Conservation (phyloP, 495 filamentous ascomycete species). For the Chaetomidium leptoderma region DNA sequence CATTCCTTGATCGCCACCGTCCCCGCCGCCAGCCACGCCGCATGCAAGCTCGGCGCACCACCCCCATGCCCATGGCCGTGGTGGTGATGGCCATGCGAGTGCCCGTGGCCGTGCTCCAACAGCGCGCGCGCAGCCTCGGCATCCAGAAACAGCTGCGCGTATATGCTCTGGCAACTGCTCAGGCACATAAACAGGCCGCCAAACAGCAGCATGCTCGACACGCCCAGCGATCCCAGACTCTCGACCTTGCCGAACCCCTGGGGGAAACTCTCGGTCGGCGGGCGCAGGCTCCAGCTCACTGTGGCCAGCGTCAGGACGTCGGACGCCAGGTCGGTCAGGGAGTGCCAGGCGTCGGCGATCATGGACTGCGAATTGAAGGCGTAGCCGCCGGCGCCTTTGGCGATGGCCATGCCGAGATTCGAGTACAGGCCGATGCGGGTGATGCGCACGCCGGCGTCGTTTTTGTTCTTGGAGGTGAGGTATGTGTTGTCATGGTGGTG, state of each 20-base stretch:
- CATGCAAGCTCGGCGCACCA: constrained; percentile 76
- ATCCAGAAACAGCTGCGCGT: constrained; percentile 76
- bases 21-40: constrained; percentile 90
- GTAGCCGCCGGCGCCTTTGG: constrained; percentile 88
- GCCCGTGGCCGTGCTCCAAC: constrained; percentile 58
- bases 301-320: constrained; percentile 91
- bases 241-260: constrained; percentile 96
- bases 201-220: constrained; percentile 79
- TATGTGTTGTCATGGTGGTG: constrained; percentile 86
- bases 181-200: constrained; percentile 90
- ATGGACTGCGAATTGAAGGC: constrained; percentile 90
- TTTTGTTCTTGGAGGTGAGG: constrained; percentile 80
- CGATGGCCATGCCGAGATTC: constrained; percentile 90
- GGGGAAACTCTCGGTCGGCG: constrained; percentile 77
- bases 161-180: constrained; percentile 67
- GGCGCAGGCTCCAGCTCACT: constrained; percentile 82
- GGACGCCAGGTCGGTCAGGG: constrained; percentile 87
- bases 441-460: constrained; percentile 91
- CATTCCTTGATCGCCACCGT: constrained; percentile 93
- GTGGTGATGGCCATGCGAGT: constrained; percentile 38
- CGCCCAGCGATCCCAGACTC: constrained; percentile 86
- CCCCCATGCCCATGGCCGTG: constrained; percentile 61
- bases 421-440: constrained; percentile 87
- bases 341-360: constrained; percentile 92
- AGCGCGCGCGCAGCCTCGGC: constrained; percentile 53